Percentiles rank a stretch among this genome's conserved stretches.
phyloP scores from a whole-genome alignment of 371 early-diverging fungal species.

The Mortierella sp. region DNA sequence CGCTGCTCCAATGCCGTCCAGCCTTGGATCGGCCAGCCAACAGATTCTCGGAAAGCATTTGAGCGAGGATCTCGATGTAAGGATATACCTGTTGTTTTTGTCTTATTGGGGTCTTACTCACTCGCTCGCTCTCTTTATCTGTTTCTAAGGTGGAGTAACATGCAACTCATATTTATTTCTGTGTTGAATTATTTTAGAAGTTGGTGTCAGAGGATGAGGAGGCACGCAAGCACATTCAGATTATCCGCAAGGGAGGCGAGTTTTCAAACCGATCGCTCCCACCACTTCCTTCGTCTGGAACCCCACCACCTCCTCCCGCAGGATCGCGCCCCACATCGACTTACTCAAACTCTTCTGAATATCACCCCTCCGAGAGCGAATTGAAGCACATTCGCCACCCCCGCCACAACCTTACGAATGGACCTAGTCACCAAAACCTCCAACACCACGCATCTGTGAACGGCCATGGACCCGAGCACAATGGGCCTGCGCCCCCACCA shows the following conservation, averaged over 20 bases:
- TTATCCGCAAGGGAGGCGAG: conserved; percentile 51
- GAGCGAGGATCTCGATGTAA: conserved; percentile 53
- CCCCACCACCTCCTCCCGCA: not conserved
- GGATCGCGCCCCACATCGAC: conserved; percentile 38
- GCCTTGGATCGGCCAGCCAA: conserved; percentile 32
- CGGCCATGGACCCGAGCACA: not conserved
- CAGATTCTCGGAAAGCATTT: conserved; percentile 51
- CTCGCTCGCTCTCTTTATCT: conserved; percentile 1
- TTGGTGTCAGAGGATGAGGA: conserved; percentile 50
- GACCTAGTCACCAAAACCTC: not conserved
- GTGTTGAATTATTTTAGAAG: conserved; percentile 15
- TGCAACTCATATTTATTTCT: not conserved
- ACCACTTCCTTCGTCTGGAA: conserved; percentile 30
- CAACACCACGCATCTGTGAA: not conserved
- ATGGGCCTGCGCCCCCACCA: conserved; percentile 27
- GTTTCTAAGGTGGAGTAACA: not conserved
- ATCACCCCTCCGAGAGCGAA: conserved; percentile 25
- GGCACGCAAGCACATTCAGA: conserved; percentile 40
- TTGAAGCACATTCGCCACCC: conserved; percentile 5
- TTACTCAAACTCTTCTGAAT: conserved; percentile 48
- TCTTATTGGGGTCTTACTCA: not conserved
- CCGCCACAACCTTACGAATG: conserved; percentile 16
- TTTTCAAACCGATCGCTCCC: conserved; percentile 49
- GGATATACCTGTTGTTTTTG: conserved; percentile 6
- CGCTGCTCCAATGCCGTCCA: conserved; percentile 30